Percentiles rank a stretch among this genome's conserved stretches.
Evolutionary conservation across 805 yeast species (phyloP).

Genomic region (Diddensiella santjacobensis): DNA sequence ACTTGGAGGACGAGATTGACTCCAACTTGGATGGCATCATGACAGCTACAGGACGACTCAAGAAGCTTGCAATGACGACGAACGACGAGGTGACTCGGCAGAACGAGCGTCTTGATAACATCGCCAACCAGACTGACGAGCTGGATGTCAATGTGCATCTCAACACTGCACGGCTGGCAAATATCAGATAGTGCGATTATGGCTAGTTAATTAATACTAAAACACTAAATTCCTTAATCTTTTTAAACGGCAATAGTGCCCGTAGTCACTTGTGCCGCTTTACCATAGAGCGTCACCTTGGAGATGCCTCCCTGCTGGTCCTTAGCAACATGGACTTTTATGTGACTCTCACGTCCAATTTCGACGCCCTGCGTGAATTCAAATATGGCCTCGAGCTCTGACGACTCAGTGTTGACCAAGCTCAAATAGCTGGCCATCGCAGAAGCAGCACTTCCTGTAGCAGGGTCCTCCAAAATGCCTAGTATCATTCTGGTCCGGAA

Average conservation of each 20-base stretch:
- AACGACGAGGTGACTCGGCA: conserved; percentile 77
- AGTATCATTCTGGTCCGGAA: conserved; percentile 9
- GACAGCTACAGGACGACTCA: conserved; percentile 63
- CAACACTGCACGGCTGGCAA: conserved; percentile 63
- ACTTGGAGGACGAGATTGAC: conserved; percentile 83
- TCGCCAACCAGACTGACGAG: conserved; percentile 80
- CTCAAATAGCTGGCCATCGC: not conserved
- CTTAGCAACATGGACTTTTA: not conserved
- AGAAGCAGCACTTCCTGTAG: conserved; percentile 12
- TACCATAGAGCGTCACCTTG: not conserved
- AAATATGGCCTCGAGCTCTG: not conserved
- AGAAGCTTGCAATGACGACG: conserved; percentile 65
- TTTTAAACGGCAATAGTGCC: not conserved
- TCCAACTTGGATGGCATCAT: conserved; percentile 76
- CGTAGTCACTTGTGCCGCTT: not conserved
- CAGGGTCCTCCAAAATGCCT: conserved; percentile 10
- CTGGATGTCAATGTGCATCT: conserved; percentile 80
- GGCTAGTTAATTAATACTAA: not conserved
- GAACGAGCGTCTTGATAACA: conserved; percentile 63
- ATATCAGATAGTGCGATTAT: conserved; percentile 24
- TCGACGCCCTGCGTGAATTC: conserved; percentile 11
- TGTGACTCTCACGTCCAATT: conserved; percentile 6
- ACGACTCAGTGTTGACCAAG: not conserved
- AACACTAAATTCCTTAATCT: no score
- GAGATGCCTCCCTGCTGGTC: not conserved